Evolutionary conservation across 192 early-diverging fungal genomes (phyloP).

Genomic region (Kappamyces sp.): DNA sequence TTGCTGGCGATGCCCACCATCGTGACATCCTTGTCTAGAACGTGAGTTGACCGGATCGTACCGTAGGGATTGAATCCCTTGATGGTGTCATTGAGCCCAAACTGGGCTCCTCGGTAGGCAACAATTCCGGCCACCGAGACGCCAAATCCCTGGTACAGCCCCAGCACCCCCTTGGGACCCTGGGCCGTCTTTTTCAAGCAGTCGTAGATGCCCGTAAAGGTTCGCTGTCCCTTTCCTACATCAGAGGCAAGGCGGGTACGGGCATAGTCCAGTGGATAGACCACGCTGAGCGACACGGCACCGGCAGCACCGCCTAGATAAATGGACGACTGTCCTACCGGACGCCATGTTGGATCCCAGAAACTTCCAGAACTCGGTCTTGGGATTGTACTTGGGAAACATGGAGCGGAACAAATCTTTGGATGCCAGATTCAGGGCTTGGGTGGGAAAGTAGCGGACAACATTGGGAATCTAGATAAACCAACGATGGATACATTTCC

Average conservation of each 20-base stretch:
- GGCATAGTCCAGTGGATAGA: conserved; percentile 94
- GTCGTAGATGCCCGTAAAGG: conserved; percentile 83
- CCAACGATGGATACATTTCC: conserved; percentile 59
- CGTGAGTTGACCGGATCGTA: conserved; percentile 16
- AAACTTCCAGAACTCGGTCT: conserved; percentile 71
- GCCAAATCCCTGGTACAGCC: conserved; percentile 90
- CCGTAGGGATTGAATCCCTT: conserved; percentile 25
- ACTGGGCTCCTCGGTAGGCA: conserved; percentile 76
- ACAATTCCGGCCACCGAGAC: conserved; percentile 85
- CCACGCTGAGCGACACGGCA: conserved; percentile 79
- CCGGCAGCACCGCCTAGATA: conserved; percentile 68
- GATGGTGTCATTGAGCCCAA: conserved; percentile 69
- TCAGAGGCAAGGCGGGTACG: conserved; percentile 87
- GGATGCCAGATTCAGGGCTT: conserved; percentile 95
- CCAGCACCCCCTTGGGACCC: conserved; percentile 19
- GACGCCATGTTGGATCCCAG: conserved; percentile 88
- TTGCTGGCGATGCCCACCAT: conserved; percentile 27
- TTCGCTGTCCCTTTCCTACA: conserved; percentile 66
- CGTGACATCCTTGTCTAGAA: conserved; percentile 24
- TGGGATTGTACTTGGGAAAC: conserved; percentile 59
- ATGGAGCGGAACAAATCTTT: conserved; percentile 93
- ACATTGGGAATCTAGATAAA: conserved; percentile 58
- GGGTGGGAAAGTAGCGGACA: conserved; percentile 97
- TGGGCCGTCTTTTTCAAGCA: conserved; percentile 66
- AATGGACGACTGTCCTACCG: conserved; percentile 30